Base-by-base conservation (phyloP, 164 flowering plant genomes). In the Tinospora cordifolia region DNA sequence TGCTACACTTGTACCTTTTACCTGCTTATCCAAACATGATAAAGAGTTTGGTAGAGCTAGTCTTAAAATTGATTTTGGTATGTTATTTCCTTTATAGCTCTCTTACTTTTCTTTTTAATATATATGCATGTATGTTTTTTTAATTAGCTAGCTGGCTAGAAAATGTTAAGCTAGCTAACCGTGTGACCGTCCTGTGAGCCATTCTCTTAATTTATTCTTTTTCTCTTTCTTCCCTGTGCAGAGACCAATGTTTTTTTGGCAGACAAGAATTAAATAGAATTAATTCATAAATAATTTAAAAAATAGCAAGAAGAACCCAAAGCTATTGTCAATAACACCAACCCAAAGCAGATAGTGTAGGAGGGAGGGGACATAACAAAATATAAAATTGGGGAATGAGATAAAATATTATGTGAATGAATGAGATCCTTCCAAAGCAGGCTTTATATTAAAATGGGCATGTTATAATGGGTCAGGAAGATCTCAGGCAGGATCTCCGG, bases 401-500 rank as follows among this genome's bases (percentile, higher is more conserved):
- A 69, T 57, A 36, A 69, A 34, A 39, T 34, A 63, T n/a, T n/a
- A 17, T 41, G 59, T 73, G 13, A 65, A 75, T 73, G 22, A 65
- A 34, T 66, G 60, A 63, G 77, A 78, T 71, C 71, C 79, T 77
- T 83, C 82, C 83, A 77, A 78, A 75, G 68, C 67, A 77, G 78
- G 74, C 75, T 72, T 71, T 71, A 69, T 76, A 71, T 46, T 71
- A 75, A 72, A 73, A 57, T 71, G 60, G 69, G 77, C 81, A 81
- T 79, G 84, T 74, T 79, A 78, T 72, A 65, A 70, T 84, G 81
- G 87, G 85, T 85, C 84, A 77, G 86, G 84, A 79, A 83, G 84
- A 82, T 84, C 86, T 75, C 75, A 78, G 85, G 86, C 88, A 85
- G 83, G 85, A 88, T 85, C 85, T 82, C 62, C 69, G 46, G 69